These are phyloP conservation scores for Paxillus ammoniavirescens DNA, from an alignment of 768 basidiomycete genomes.

Conservation along the genomic window DNA sequence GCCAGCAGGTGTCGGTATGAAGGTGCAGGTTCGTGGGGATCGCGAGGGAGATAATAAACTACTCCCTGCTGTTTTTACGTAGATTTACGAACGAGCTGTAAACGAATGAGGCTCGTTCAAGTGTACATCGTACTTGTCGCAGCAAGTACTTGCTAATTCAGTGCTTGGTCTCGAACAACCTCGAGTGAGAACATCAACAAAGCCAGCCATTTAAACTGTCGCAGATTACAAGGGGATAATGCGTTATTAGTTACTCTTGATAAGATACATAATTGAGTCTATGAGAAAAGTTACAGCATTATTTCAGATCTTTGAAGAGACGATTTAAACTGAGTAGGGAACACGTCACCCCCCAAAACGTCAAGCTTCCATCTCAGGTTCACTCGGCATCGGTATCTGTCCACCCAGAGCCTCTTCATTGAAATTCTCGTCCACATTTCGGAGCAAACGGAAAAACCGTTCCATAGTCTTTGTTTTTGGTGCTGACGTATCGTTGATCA, in stretches of 20 bases:
- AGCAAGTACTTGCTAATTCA: not conserved
- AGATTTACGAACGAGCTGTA: conserved; percentile 15
- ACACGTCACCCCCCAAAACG: too few species aligned
- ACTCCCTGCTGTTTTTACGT: conserved; percentile 17
- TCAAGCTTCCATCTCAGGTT: not conserved
- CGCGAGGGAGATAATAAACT: conserved; percentile 37
- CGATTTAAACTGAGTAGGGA: too few species aligned
- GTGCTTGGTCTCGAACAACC: too few species aligned
- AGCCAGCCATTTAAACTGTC: too few species aligned
- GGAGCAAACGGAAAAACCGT: conserved; percentile 47
- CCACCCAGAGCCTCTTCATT: conserved; percentile 21
- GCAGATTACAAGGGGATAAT: too few species aligned
- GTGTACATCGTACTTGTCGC: too few species aligned
- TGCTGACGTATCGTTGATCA: conserved; percentile 46
- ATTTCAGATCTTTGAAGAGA: too few species aligned
- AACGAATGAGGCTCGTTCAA: not conserved
- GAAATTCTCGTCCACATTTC: conserved; percentile 45
- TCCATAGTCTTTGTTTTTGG: conserved; percentile 49
- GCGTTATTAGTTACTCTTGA: too few species aligned
- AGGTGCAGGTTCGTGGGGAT: conserved; percentile 55
- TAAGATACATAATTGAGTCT: too few species aligned
- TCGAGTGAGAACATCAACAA: too few species aligned
- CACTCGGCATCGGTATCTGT: not conserved
- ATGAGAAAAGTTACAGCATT: too few species aligned
- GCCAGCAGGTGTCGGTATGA: conserved; percentile 73